A percentile compares a stretch with the other conserved stretches of the same genome.
These are phyloP conservation scores for Ophiostoma perfectum DNA, from an alignment of 2,329 filamentous ascomycete species.

Conservation along the genomic window DNA sequence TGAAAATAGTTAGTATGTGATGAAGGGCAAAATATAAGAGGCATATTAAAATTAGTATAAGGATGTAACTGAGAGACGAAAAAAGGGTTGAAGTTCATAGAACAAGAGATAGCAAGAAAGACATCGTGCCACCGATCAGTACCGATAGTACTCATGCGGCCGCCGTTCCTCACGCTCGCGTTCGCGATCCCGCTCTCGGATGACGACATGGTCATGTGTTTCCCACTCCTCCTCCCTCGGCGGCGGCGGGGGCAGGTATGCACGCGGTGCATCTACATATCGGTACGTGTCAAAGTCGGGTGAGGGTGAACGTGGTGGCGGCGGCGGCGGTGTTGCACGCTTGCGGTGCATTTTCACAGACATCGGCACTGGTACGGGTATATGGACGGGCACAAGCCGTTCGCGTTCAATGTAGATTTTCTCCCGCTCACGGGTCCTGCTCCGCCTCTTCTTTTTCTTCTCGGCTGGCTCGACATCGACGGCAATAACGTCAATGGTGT, in stretches of 20 bases:
- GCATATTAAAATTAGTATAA: too few relatives aligned
- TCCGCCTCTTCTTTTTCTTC: slow-evolving; percentile 17
- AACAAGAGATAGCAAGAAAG: too few relatives aligned
- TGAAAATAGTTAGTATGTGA: too few relatives aligned
- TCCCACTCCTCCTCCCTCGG: not conserved
- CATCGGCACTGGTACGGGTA: slow-evolving; percentile 5
- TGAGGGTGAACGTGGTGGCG: not conserved
- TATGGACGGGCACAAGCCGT: slow-evolving; percentile 39
- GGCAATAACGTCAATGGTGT: slow-evolving; percentile 40
- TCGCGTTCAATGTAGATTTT: slow-evolving; percentile 36
- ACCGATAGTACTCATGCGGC: not conserved
- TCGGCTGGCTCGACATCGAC: slow-evolving; percentile 38
- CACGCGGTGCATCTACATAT: not conserved
- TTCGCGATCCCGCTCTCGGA: not conserved
- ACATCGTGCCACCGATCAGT: too few relatives aligned
- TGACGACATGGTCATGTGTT: not conserved
- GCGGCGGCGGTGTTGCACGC: not conserved
- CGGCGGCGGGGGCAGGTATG: not conserved
- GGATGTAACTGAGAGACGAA: not conserved
- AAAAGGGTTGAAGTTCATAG: not conserved
- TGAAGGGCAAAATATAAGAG: too few relatives aligned
- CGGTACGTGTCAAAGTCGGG: not conserved
- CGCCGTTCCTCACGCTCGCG: not conserved
- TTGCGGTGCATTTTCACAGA: not conserved
- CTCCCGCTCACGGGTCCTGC: slow-evolving; percentile 32